A percentile compares a stretch with the other conserved stretches of the same genome.
These are phyloP conservation scores for Cylindrotheca fusiformis DNA, from an alignment of 108 stramenopile species.

Conservation along the genomic window DNA sequence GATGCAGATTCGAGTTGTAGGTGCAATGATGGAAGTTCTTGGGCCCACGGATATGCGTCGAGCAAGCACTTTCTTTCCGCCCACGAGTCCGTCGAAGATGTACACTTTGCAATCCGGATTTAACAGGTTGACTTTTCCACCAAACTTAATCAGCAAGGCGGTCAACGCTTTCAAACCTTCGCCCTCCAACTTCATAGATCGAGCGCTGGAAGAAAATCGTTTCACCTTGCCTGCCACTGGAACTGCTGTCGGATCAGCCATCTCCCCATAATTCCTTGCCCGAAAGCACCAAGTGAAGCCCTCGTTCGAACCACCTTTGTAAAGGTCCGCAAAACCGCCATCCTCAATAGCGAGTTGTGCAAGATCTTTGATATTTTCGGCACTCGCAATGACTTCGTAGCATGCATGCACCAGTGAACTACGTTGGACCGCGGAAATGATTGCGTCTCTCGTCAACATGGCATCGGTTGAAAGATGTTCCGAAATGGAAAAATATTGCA, in stretches of 20 bases:
- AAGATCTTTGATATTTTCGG: slow-evolving; percentile 40
- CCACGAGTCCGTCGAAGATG: slow-evolving; percentile 71
- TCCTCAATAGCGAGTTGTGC: slow-evolving; percentile 39
- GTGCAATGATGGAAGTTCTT: slow-evolving; percentile 54
- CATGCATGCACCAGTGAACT: slow-evolving; percentile 72
- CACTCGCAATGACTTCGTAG: slow-evolving; percentile 55
- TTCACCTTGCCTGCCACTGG: slow-evolving; percentile 32
- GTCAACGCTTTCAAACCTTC: slow-evolving; percentile 55
- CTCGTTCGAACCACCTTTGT: slow-evolving; percentile 35
- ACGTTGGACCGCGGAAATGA: slow-evolving; percentile 45
- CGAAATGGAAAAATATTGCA: slow-evolving; percentile 63
- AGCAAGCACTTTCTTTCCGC: slow-evolving; percentile 37
- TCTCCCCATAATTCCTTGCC: slow-evolving; percentile 35
- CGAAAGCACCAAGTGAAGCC: slow-evolving; percentile 75
- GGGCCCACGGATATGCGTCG: slow-evolving; percentile 62
- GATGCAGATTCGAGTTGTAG: slow-evolving; percentile 79
- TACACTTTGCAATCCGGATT: slow-evolving; percentile 73
- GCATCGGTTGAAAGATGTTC: background rate
- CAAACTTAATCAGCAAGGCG: slow-evolving; percentile 50
- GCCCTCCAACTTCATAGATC: slow-evolving; percentile 66
- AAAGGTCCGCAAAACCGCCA: slow-evolving; percentile 63
- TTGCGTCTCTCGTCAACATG: slow-evolving; percentile 4
- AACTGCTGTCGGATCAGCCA: background rate
- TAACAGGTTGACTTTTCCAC: slow-evolving; percentile 63
- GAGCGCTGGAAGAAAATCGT: slow-evolving; percentile 64